Conservation (phyloP, 305 asterid genomes). For the Fraxinus floribunda region DNA sequence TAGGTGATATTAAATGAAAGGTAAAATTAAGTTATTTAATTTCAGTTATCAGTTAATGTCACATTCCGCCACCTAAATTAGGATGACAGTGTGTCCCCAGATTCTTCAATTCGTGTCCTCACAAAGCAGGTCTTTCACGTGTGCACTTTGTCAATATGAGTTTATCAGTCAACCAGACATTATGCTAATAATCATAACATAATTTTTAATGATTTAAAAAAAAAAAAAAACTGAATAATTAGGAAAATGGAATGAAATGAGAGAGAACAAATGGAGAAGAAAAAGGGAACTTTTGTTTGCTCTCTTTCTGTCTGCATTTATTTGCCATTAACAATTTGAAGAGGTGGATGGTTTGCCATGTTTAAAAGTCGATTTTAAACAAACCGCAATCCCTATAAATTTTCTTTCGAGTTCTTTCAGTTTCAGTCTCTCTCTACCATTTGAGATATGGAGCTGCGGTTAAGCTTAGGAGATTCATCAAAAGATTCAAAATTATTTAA, state of each 20-base stretch:
- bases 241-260: not conserved
- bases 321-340: not conserved
- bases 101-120: not conserved
- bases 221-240: not conserved
- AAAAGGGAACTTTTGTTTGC: not conserved
- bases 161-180: not conserved
- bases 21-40: too few species aligned
- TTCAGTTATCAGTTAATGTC: too few species aligned
- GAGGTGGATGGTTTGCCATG: not conserved
- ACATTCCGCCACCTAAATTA: too few species aligned
- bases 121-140: not conserved
- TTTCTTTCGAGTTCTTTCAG: not conserved
- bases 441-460: constrained; percentile 12
- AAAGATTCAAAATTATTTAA: not conserved
- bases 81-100: not conserved
- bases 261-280: not conserved
- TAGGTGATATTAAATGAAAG: too few species aligned
- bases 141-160: not conserved
- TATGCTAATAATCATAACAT: not conserved
- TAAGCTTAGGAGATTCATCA: constrained; percentile 15
- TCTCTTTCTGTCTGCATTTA: not conserved
- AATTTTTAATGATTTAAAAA: not conserved
- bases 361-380: not conserved
- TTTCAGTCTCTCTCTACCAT: not conserved
- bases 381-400: not conserved